Evolutionary conservation across 495 filamentous ascomycete genomes (phyloP).

Genomic region (Aspergillus campestris): DNA sequence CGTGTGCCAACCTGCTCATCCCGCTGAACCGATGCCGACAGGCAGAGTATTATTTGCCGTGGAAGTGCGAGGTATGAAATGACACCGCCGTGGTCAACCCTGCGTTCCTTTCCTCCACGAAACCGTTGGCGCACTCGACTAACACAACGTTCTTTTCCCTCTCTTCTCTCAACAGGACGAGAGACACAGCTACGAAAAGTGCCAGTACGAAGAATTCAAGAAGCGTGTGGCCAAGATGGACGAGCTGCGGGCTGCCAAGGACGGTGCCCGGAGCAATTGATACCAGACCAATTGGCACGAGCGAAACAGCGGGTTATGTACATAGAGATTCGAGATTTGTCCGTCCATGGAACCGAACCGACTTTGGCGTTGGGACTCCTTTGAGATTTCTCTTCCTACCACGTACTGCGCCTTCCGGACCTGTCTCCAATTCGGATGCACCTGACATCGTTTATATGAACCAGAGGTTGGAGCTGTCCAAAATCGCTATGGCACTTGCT

Average conservation of each 20-base stretch:
- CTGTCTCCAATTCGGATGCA: not conserved
- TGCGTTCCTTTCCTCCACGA: too few species aligned
- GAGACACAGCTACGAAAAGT: constrained; percentile 96
- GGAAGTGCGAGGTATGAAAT: constrained; percentile 86
- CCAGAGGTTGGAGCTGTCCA: too few species aligned
- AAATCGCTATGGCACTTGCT: too few species aligned
- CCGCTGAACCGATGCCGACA: constrained; percentile 91
- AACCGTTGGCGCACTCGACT: not conserved
- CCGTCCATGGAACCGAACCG: constrained; percentile 24
- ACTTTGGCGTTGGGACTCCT: constrained; percentile 28
- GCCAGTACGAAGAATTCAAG: constrained; percentile 98
- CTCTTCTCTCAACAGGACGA: constrained; percentile 54
- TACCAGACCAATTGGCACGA: constrained; percentile 13
- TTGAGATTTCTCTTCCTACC: constrained; percentile 10
- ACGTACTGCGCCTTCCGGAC: constrained; percentile 1
- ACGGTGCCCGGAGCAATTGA: constrained; percentile 82
- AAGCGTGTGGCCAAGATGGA: constrained; percentile 98
- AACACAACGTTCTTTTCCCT: constrained; percentile 1
- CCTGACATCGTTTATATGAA: not conserved
- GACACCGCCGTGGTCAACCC: too few species aligned
- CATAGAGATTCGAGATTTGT: constrained; percentile 37
- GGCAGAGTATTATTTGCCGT: constrained; percentile 88
- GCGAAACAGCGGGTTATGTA: constrained; percentile 35
- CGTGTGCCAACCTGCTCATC: constrained; percentile 87
- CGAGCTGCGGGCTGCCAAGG: constrained; percentile 82